A percentile compares a stretch with the other conserved stretches of the same genome.
Evolutionary conservation across 225 moss, liverwort and hornwort genomes (phyloP).

Genomic region (Sphagnum contortum): DNA sequence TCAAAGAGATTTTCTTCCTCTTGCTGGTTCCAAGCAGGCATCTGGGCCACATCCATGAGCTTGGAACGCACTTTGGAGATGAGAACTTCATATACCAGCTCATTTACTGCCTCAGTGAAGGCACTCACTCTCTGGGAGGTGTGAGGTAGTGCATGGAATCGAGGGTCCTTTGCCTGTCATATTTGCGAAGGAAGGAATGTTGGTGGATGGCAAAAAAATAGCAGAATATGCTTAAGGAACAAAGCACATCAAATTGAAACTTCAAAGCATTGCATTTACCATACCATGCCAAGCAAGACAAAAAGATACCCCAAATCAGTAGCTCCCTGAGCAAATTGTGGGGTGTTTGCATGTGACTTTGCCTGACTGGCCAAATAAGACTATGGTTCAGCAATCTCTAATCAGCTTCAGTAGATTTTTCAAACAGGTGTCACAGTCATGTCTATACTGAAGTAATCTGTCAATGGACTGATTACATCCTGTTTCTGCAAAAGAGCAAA

Average conservation of each 20-base stretch:
- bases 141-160: conserved; percentile 93
- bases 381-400: too few species aligned
- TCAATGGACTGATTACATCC: too few species aligned
- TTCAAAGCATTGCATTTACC: background rate
- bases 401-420: too few species aligned
- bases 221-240: background rate
- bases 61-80: conserved; percentile 93
- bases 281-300: too few species aligned
- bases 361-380: too few species aligned
- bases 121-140: conserved; percentile 82
- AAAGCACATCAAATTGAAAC: background rate
- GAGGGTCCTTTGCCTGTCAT: conserved; percentile 85
- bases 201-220: background rate
- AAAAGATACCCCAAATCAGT: too few species aligned
- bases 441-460: too few species aligned
- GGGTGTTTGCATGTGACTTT: too few species aligned
- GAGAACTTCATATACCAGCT: conserved; percentile 97
- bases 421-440: too few species aligned
- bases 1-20: conserved; percentile 86
- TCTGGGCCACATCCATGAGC: conserved; percentile 70
- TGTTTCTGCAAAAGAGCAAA: too few species aligned
- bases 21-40: conserved; percentile 76
- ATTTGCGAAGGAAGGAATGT: background rate
- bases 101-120: conserved; percentile 89
- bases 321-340: too few species aligned